These are phyloP conservation scores for Entelexis paramagnoliae DNA, from an alignment of 1,139 yeast species.

Conservation along the genomic window DNA sequence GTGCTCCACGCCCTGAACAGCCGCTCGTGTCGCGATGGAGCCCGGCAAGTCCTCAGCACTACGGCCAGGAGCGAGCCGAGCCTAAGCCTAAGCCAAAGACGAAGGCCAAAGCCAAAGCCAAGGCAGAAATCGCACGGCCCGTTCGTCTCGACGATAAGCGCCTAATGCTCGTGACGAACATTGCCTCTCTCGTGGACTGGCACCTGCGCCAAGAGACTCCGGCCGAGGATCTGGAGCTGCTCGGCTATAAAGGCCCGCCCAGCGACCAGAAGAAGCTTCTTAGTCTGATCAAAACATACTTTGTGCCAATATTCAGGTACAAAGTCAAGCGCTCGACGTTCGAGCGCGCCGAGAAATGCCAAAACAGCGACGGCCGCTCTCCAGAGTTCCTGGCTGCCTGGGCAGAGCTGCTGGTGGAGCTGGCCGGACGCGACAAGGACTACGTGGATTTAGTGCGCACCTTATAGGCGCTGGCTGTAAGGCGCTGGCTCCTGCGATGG, in stretches of 20 bases:
- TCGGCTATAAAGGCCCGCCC: slow-evolving; percentile 11
- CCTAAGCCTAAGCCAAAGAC: neutral
- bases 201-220: slow-evolving; percentile 7
- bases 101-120: neutral
- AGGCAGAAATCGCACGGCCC: neutral
- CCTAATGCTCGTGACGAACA: slow-evolving; percentile 3
- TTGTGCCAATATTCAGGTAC: slow-evolving; percentile 1
- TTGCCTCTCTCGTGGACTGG: slow-evolving; percentile 14
- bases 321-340: neutral
- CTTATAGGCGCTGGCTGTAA: neutral
- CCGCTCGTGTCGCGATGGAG: neutral
- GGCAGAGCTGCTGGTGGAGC: slow-evolving; percentile 6
- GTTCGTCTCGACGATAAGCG: neutral
- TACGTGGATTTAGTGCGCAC: neutral
- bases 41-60: neutral
- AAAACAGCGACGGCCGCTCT: neutral
- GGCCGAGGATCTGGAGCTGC: slow-evolving; percentile 8
- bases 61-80: too few relatives aligned
- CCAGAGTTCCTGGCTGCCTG: neutral
- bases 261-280: neutral
- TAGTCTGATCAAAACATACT: slow-evolving; percentile 4
- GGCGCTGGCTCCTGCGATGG: too few relatives aligned
- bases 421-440: neutral
- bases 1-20: too few relatives aligned
- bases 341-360: neutral